Base-by-base conservation (phyloP, 2,329 filamentous ascomycete species). In the Colletotrichum chlorophyti region DNA sequence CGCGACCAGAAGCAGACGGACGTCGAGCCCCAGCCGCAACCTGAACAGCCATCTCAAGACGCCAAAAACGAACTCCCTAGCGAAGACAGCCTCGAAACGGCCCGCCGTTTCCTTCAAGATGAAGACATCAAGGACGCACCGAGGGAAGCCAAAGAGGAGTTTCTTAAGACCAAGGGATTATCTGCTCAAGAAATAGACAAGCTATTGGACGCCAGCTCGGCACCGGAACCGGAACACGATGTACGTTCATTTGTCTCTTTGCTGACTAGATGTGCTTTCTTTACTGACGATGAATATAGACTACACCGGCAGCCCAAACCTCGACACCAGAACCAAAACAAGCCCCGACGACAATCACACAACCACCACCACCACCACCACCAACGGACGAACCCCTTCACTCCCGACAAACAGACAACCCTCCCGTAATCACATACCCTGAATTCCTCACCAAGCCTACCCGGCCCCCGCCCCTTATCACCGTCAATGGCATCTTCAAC, bases 101-200 rank as follows among this genome's bases (percentile, higher is more conserved):
- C 93, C 24, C 81, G 83, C 38, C 84, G 80, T 50, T 97, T 97
- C 69, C 82, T 97, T 4, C 79, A 90, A 47, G 89, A 96, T 60
- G 86, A 90, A 7, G 79, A 82, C 17, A 90, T 97, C 55, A 85
- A 83, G 58, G 77, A 88, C 72, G 86, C 89, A 29, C 80, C 89
- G 0, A 80, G 81, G 40, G 88, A 91, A 53, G 88, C 86, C 73
- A 96, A 96, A 76, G 78, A 83, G 17, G 83, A 84, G 7, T 97
- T 97, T 65, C 76, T 97, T 2, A 82, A 87, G 67, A 85, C 84
- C 47, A 97, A 97, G 71, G 91, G 91, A 4, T 76, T 97, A 7
- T 76, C 75, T 4, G 76, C 83, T 5, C 79, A 82, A 27, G 86
- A 94, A 61, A 91, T 96, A 60, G 78, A 91, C 64, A 76, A 78